Evolutionary conservation across 2,329 filamentous ascomycete genomes (phyloP), one percentile per base, ranked within the genome.

Genomic region (Exophiala sp.): DNA sequence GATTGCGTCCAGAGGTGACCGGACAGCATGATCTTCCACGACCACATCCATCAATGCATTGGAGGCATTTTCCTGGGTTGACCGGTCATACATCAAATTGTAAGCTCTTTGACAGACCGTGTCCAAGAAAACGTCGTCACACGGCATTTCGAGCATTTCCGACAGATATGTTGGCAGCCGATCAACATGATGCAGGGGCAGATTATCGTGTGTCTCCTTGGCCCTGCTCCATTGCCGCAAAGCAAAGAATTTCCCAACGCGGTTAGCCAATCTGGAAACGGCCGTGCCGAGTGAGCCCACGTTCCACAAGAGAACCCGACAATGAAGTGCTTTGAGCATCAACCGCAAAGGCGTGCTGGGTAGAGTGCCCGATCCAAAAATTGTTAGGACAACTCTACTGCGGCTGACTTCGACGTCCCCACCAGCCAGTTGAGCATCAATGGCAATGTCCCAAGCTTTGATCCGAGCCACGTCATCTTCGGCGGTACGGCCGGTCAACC

Each of bases 291-390:
- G 78, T 59, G 85, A 82, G 35, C 86, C 84, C 42, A 83, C 76
- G 62, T 90, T 86, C 88, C 89, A 95, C 36, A 95, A 78, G 33
- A 96, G 79, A 41, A 96, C 83, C n/a, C 91, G 88, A 56, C 95
- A 87, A 66, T 97, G 92, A 35, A 97, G 76, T 1, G 92, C 89
- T 70, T 95, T 95, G 52, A 96, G 81, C 89, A 96, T 96, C 50
- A 96, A 79, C 40, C 90, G 82, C 44, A 82, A 79, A 1, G 92
- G 90, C 1, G 89, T 94, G 55, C 89, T 84, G 9, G 91, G 91
- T 1, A 96, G 77, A 0, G 91, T 96, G 20, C 87, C 86, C 1
- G 91, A 95, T 7, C 91, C 91, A 65, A 96, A 85, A 21, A 96
- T 78, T 0, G 91, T 96, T 46, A 96, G 77, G 0, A 92, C 82